Conservation (phyloP, 179 eudicot genomes). For the Pouteria campechiana region DNA sequence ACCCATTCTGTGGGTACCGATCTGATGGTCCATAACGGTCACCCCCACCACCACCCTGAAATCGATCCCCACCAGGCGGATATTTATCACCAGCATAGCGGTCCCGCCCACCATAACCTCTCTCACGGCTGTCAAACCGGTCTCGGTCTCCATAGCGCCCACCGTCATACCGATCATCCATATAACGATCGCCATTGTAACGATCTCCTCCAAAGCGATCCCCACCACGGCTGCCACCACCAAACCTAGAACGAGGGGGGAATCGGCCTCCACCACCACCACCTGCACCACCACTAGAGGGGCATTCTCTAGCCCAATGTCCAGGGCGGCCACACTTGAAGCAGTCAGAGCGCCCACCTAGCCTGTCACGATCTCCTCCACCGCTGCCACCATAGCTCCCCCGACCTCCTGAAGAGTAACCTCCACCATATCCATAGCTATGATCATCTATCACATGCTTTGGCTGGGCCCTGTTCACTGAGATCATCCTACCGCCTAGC, state of each 20-base stretch:
- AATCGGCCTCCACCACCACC: constrained; percentile 31
- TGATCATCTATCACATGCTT: constrained; percentile 38
- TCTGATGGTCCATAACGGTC: constrained; percentile 46
- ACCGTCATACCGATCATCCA: constrained; percentile 49
- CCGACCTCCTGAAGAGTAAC: constrained; percentile 35
- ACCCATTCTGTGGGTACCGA: constrained; percentile 32
- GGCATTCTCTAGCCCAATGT: constrained; percentile 72
- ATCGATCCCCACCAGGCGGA: constrained; percentile 34
- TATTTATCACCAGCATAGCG: constrained; percentile 43
- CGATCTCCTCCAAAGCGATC: constrained; percentile 41
- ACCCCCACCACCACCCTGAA: constrained; percentile 30
- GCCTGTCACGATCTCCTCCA: no score
- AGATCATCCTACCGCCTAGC: constrained; percentile 40
- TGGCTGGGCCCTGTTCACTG: constrained; percentile 66
- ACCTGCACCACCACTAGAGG: constrained; percentile 34
- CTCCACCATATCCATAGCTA: constrained; percentile 26
- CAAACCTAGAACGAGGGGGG: constrained; percentile 37
- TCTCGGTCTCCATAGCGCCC: constrained; percentile 39
- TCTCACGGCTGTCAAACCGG: constrained; percentile 35
- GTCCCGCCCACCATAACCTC: constrained; percentile 34
- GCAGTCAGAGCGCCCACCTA: constrained; percentile 38
- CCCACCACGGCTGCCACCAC: constrained; percentile 38
- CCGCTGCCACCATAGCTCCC: constrained; percentile 43
- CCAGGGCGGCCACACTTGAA: constrained; percentile 66
- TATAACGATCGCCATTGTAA: constrained; percentile 39